Evolutionary conservation across 495 filamentous ascomycete genomes (phyloP).

Genomic region (Cudoniella acicularis): DNA sequence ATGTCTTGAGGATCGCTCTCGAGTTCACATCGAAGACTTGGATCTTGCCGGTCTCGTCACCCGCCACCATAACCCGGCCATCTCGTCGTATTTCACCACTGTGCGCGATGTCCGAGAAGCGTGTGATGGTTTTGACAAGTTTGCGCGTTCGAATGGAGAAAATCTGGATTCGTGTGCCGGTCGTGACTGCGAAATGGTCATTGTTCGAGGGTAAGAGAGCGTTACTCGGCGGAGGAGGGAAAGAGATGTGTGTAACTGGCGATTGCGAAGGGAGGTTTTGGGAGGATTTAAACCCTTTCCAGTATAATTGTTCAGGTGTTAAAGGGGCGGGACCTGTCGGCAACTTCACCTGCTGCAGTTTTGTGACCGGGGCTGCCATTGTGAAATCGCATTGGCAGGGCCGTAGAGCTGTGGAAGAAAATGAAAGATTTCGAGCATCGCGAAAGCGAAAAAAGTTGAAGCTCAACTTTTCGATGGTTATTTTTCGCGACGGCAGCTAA

Average conservation of each 20-base stretch:
- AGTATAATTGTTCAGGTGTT: conserved; percentile 92
- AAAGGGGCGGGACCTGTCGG: conserved; percentile 65
- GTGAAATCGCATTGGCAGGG: conserved; percentile 17
- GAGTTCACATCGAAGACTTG: conserved; percentile 92
- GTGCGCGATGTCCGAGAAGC: conserved; percentile 86
- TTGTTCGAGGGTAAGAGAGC: conserved; percentile 38
- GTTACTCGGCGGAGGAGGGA: conserved; percentile 52
- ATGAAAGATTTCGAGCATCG: not conserved
- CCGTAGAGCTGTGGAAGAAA: not conserved
- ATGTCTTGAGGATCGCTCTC: conserved; percentile 90
- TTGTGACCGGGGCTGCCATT: conserved; percentile 88
- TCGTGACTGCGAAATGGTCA: conserved; percentile 89
- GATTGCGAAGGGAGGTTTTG: conserved; percentile 82
- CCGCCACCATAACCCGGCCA: conserved; percentile 82
- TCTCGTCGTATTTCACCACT: conserved; percentile 83
- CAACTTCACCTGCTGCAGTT: conserved; percentile 79
- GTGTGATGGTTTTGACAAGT: conserved; percentile 82
- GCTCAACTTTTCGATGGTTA: conserved; percentile 1
- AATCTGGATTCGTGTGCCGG: conserved; percentile 85
- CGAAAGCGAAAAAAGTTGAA: conserved; percentile 7
- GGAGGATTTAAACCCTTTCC: conserved; percentile 86
- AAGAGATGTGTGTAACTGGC: conserved; percentile 84
- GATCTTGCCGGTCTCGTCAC: conserved; percentile 83
- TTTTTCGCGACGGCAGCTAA: conserved; percentile 10
- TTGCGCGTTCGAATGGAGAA: conserved; percentile 87